Percentiles rank a stretch among this genome's conserved stretches.
Conservation (phyloP, 768 basidiomycete genomes). For the Gloeopeniophorella convolvens region DNA sequence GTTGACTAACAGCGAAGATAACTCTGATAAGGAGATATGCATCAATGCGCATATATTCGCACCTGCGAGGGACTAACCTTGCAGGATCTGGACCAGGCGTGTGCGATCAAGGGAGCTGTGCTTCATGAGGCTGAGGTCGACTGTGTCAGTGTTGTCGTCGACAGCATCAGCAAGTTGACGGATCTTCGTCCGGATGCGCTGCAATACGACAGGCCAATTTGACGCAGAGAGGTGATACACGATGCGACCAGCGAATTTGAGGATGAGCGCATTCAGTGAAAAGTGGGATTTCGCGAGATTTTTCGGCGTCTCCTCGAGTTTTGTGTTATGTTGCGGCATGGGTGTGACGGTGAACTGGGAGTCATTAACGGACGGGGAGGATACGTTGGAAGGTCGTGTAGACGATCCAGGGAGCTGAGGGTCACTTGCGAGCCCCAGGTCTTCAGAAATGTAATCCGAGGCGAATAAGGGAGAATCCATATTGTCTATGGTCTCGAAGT, state of each 20-base stretch:
- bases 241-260: constrained; percentile 69
- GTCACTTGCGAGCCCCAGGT: constrained; percentile 1
- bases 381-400: constrained; percentile 4
- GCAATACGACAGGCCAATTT: constrained; percentile 78
- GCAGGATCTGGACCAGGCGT: constrained; percentile 64
- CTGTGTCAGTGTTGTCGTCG: constrained; percentile 56
- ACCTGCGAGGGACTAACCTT: constrained; percentile 38
- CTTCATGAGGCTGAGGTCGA: constrained; percentile 73
- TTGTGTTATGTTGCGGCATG: constrained; percentile 24
- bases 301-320: constrained; percentile 59
- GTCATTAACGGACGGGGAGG: constrained; percentile 17
- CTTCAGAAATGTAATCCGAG: constrained; percentile 17
- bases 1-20: constrained; percentile 76
- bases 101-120: constrained; percentile 67
- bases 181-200: constrained; percentile 64
- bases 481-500: constrained; percentile 57
- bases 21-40: constrained; percentile 39
- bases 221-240: constrained; percentile 83
- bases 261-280: constrained; percentile 55
- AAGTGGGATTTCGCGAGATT: constrained; percentile 48
- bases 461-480: constrained; percentile 23
- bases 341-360: constrained; percentile 22
- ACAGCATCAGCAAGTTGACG: constrained; percentile 47
- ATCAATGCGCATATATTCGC: not conserved
- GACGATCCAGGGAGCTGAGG: constrained; percentile 1